These are phyloP conservation scores for Rubus parviflorus DNA, from an alignment of 306 rosid species.

Conservation along the genomic window DNA sequence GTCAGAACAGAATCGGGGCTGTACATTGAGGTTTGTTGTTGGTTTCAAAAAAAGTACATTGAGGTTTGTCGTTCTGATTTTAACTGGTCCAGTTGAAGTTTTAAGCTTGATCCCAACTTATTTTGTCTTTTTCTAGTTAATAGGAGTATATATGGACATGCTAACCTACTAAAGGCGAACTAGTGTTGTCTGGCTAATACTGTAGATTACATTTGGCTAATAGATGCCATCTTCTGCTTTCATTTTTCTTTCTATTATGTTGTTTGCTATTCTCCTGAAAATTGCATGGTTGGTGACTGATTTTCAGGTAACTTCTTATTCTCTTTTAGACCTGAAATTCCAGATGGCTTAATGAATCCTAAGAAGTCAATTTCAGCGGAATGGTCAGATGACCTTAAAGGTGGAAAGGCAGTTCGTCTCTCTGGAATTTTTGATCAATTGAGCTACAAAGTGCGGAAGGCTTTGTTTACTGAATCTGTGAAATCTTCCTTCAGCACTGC, in stretches of 20 bases:
- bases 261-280: slow-evolving; percentile 1
- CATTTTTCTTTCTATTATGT: slow-evolving; percentile 6
- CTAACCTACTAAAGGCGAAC: not conserved
- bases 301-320: slow-evolving; percentile 88
- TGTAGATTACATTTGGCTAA: not conserved
- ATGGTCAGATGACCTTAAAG: slow-evolving; percentile 82
- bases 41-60: too few relatives aligned
- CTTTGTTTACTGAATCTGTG: slow-evolving; percentile 53
- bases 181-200: not conserved
- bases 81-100: not conserved
- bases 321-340: slow-evolving; percentile 72
- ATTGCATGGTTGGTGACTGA: slow-evolving; percentile 8
- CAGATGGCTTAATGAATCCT: slow-evolving; percentile 45
- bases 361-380: slow-evolving; percentile 52
- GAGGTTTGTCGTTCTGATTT: not conserved
- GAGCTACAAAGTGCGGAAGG: slow-evolving; percentile 79
- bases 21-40: not conserved
- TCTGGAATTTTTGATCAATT: slow-evolving; percentile 86
- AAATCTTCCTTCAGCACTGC: slow-evolving; percentile 76
- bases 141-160: not conserved
- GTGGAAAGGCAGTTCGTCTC: slow-evolving; percentile 83
- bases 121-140: not conserved
- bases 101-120: not conserved
- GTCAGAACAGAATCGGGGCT: not conserved
- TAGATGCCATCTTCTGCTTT: not conserved